Percentiles rank a stretch among this genome's conserved stretches.
Conservation (phyloP, 2,329 filamentous ascomycete species). For the Sclerotinia minor region DNA sequence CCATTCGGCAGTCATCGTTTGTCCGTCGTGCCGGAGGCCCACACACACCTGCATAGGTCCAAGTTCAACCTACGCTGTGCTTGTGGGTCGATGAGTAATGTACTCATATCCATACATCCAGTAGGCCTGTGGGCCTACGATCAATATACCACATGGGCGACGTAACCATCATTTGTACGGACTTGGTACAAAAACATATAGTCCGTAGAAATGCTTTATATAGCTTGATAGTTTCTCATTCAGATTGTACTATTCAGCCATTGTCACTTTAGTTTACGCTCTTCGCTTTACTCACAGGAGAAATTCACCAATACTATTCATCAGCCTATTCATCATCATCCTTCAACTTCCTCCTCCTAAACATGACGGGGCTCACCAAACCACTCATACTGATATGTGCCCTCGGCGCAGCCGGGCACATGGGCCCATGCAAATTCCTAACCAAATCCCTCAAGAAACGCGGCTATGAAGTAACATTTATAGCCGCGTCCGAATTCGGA, state of each 20-base stretch:
- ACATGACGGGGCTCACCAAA: background rate
- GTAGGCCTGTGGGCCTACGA: too few species aligned
- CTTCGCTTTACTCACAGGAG: too few species aligned
- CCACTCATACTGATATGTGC: slow-evolving; percentile 11
- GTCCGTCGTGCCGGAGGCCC: too few species aligned
- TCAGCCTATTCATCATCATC: background rate
- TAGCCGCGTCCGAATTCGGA: slow-evolving; percentile 45
- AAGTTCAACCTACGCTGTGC: too few species aligned
- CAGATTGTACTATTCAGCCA: background rate
- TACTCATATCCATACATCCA: background rate
- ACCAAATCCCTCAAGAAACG: slow-evolving; percentile 35
- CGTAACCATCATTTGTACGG: background rate
- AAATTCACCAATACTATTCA: background rate
- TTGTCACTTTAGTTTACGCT: background rate
- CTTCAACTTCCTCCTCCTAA: background rate
- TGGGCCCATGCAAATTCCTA: slow-evolving; percentile 25
- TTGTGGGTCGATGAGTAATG: too few species aligned
- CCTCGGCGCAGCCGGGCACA: slow-evolving; percentile 27
- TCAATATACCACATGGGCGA: background rate
- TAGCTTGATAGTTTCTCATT: background rate
- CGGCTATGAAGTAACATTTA: slow-evolving; percentile 47
- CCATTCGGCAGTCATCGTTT: too few species aligned
- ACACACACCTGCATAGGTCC: too few species aligned
- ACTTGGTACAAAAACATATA: background rate
- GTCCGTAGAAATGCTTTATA: background rate